phyloP scores from a whole-genome alignment of 495 filamentous ascomycete species.

The Pyrenopolyporus hunteri region DNA sequence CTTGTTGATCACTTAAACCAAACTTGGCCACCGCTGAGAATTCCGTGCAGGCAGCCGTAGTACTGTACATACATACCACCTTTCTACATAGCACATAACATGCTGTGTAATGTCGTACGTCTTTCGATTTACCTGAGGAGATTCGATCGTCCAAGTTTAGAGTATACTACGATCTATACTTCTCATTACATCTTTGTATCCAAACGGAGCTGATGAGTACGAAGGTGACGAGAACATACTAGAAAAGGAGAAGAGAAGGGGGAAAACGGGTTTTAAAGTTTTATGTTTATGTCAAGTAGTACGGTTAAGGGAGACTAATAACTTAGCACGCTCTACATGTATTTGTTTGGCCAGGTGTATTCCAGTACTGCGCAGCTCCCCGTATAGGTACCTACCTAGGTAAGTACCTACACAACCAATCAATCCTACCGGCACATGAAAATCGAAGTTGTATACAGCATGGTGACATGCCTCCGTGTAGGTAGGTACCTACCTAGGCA shows the following conservation, averaged over 20 bases:
- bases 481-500: neutral
- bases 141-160: neutral
- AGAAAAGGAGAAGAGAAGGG: neutral
- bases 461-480: neutral
- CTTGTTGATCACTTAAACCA: conserved; percentile 35
- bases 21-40: conserved; percentile 26
- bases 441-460: neutral
- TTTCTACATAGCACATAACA: too few species aligned
- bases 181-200: neutral
- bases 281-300: neutral
- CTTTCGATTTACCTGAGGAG: neutral
- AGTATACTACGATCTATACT: neutral
- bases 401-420: neutral
- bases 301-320: neutral
- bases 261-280: neutral
- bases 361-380: too few species aligned
- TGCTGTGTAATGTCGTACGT: conserved; percentile 4
- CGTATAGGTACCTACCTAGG: too few species aligned
- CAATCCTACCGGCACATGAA: conserved; percentile 4
- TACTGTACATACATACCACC: neutral
- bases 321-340: neutral
- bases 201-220: too few species aligned
- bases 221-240: neutral
- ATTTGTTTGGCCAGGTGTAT: neutral
- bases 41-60: conserved; percentile 27